phyloP scores from a whole-genome alignment of 225 moss, liverwort and hornwort genomes.

The Bryum argenteum region DNA sequence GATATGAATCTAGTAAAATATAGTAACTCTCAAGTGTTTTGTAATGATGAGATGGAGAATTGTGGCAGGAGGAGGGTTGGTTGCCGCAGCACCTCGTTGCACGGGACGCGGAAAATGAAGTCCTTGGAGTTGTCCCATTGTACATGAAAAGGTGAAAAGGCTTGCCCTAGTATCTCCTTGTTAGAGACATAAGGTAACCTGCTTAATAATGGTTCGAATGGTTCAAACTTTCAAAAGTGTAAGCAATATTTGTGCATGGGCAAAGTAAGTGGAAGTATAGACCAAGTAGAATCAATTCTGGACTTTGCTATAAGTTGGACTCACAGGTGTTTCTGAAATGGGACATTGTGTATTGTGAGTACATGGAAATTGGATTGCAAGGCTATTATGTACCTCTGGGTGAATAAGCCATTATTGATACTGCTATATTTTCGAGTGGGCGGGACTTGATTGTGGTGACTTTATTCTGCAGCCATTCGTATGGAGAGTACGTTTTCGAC shows the following conservation, averaged over 20 bases:
- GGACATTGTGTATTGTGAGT: too few species aligned
- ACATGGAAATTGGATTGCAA: too few species aligned
- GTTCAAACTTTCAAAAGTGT: too few species aligned
- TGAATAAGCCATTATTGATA: too few species aligned
- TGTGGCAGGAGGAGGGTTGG: constrained; percentile 95
- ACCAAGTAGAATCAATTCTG: too few species aligned
- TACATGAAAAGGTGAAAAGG: constrained; percentile 90
- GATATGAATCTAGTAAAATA: too few species aligned
- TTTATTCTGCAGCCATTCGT: constrained; percentile 82
- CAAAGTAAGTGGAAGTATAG: too few species aligned
- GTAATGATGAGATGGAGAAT: constrained; percentile 23
- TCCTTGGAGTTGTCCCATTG: constrained; percentile 90
- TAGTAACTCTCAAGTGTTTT: not conserved
- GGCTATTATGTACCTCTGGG: too few species aligned
- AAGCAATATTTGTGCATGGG: too few species aligned
- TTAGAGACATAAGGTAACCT: not conserved
- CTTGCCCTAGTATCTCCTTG: not conserved
- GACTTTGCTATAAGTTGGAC: too few species aligned
- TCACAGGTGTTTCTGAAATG: too few species aligned
- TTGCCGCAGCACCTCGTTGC: constrained; percentile 94
- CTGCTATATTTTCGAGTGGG: not conserved
- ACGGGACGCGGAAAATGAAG: constrained; percentile 59
- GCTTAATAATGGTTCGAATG: not conserved
- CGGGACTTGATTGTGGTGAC: not conserved
- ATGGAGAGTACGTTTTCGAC: constrained; percentile 99